Conservation (phyloP, 805 yeast genomes). For the Spencermartinsiella europaea region DNA sequence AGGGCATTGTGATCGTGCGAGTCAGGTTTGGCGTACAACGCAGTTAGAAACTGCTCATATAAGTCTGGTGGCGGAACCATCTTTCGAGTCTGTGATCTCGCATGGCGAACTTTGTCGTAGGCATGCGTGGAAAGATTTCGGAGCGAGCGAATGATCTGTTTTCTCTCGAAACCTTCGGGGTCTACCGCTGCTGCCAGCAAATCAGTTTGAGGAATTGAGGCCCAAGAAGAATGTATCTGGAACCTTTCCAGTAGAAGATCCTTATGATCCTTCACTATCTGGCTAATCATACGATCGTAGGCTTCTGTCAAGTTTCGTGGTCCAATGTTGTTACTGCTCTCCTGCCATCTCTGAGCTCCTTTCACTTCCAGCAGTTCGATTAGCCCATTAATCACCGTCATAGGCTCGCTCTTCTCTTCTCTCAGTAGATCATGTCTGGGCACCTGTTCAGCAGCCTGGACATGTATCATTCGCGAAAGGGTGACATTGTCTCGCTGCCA, state of each 20-base stretch:
- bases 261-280: slow-evolving; percentile 11
- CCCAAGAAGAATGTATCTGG: not conserved
- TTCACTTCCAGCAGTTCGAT: not conserved
- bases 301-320: slow-evolving; percentile 13
- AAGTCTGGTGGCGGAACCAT: slow-evolving; percentile 11
- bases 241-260: slow-evolving; percentile 1
- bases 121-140: slow-evolving; percentile 4
- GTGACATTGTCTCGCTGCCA: too few species aligned
- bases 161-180: not conserved
- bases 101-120: slow-evolving; percentile 11
- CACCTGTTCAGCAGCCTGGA: too few species aligned
- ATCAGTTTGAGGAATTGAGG: not conserved
- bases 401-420: too few species aligned
- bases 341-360: too few species aligned
- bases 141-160: not conserved
- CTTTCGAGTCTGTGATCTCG: slow-evolving; percentile 8
- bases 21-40: slow-evolving; percentile 15
- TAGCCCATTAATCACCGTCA: not conserved
- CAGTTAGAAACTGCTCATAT: slow-evolving; percentile 24
- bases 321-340: slow-evolving; percentile 5
- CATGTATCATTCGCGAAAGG: too few species aligned
- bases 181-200: not conserved
- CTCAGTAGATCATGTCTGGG: too few species aligned
- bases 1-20: slow-evolving; percentile 14
- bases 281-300: slow-evolving; percentile 16